phyloP scores from a whole-genome alignment of 371 early-diverging fungal genomes.

The Polyrhizophydium stewartii region DNA sequence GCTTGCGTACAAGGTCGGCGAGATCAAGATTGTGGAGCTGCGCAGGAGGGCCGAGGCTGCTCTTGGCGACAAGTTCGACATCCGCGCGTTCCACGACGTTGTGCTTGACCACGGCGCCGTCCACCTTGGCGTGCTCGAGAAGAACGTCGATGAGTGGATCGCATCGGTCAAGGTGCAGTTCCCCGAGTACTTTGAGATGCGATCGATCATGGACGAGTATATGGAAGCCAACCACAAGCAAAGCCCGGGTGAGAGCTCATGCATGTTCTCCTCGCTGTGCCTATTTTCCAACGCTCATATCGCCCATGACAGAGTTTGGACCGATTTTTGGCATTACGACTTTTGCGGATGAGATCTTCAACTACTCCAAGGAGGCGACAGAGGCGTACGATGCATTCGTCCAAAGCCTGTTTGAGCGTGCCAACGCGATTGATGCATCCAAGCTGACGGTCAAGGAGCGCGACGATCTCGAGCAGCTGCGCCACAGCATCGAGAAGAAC shows the following conservation, averaged over 20 bases:
- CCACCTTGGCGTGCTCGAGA: conserved; percentile 21
- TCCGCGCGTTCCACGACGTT: conserved; percentile 26
- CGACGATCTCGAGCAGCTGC: not conserved
- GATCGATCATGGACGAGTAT: no score
- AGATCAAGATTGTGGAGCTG: conserved; percentile 35
- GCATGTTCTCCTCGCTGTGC: no score
- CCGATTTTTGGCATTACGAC: not conserved
- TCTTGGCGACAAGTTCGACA: conserved; percentile 28
- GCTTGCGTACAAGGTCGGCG: conserved; percentile 38
- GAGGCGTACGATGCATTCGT: not conserved
- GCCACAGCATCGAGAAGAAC: not conserved
- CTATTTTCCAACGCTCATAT: not conserved
- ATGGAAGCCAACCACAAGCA: no score
- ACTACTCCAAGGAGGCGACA: not conserved
- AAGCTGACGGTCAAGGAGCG: not conserved
- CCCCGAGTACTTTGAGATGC: no score
- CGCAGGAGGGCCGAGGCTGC: conserved; percentile 21
- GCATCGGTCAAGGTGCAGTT: not conserved
- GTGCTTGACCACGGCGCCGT: conserved; percentile 19
- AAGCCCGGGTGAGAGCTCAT: no score
- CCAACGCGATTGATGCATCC: not conserved
- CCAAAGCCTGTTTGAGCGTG: not conserved
- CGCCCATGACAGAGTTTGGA: not conserved
- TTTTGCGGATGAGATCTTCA: not conserved
- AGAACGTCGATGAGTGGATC: conserved; percentile 22